phyloP scores from a whole-genome alignment of 2,329 filamentous ascomycete species.

The Nectriaceae sp. region DNA sequence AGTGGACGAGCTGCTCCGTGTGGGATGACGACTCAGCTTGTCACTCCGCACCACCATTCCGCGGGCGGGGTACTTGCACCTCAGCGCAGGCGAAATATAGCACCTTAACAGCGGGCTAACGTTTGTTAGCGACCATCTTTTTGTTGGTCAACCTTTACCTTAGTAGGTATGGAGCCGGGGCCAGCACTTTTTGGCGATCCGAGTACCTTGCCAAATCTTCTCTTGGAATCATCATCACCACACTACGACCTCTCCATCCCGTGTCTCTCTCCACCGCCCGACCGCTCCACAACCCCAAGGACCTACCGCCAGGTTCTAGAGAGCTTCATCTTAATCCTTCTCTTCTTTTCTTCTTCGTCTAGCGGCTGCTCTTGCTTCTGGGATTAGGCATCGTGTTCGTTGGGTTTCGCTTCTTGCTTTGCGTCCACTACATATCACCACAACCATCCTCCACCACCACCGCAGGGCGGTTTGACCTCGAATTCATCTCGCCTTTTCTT shows the following conservation, averaged over 20 bases:
- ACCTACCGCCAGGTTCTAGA: background rate
- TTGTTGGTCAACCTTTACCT: background rate
- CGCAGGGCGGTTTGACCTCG: constrained; percentile 29
- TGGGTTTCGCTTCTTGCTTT: constrained; percentile 22
- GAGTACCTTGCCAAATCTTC: constrained; percentile 35
- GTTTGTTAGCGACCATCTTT: background rate
- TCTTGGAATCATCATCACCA: constrained; percentile 33
- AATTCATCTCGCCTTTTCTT: constrained; percentile 16
- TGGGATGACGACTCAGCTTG: constrained; percentile 1
- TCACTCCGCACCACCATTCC: constrained; percentile 20
- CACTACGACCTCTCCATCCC: constrained; percentile 10
- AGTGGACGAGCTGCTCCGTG: background rate
- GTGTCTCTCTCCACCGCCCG: background rate
- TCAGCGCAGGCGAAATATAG: background rate
- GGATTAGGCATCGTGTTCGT: constrained; percentile 17
- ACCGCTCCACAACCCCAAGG: background rate
- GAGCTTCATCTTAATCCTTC: constrained; percentile 13
- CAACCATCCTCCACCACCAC: constrained; percentile 5
- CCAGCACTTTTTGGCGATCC: constrained; percentile 31
- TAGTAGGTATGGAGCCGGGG: constrained; percentile 15
- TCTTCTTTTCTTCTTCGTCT: constrained; percentile 18
- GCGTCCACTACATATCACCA: constrained; percentile 7
- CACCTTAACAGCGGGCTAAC: background rate
- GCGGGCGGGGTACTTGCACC: constrained; percentile 21
- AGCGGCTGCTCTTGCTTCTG: constrained; percentile 25